Evolutionary conservation across 2,329 filamentous ascomycete species (phyloP).

Genomic region (Tricladium varicosporioides): DNA sequence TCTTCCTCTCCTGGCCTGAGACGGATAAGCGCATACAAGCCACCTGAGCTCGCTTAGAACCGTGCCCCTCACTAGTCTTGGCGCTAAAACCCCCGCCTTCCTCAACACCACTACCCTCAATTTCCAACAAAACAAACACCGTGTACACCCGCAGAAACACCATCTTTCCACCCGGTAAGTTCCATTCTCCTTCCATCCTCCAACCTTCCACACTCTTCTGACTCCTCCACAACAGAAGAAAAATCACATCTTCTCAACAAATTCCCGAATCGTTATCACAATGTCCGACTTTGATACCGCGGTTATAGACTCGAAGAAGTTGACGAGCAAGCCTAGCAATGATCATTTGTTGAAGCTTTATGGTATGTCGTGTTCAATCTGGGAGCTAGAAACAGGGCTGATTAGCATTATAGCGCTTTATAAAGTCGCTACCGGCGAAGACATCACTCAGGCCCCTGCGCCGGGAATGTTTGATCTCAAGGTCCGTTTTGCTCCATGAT

Average conservation of each 20-base stretch:
- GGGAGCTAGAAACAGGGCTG: background rate
- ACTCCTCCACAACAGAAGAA: background rate
- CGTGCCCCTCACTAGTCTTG: background rate
- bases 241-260: background rate
- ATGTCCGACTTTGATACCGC: conserved; percentile 51
- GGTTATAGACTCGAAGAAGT: conserved; percentile 63
- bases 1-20: too few relatives aligned
- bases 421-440: conserved; percentile 57
- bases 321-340: conserved; percentile 61
- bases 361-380: conserved; percentile 15
- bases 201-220: background rate
- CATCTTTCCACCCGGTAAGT: background rate
- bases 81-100: background rate
- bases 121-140: background rate
- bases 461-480: conserved; percentile 72
- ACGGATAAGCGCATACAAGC: too few relatives aligned
- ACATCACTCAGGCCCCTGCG: conserved; percentile 52
- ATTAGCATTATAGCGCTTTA: conserved; percentile 46
- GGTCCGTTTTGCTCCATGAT: conserved; percentile 35
- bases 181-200: background rate
- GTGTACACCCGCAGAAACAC: background rate
- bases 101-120: background rate
- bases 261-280: conserved; percentile 4
- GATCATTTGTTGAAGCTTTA: conserved; percentile 56
- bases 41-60: background rate